Percentiles rank a stretch among this genome's conserved stretches.
Conservation (phyloP, 192 early-diverging fungal genomes). For the Umbelopsis isabellina region DNA sequence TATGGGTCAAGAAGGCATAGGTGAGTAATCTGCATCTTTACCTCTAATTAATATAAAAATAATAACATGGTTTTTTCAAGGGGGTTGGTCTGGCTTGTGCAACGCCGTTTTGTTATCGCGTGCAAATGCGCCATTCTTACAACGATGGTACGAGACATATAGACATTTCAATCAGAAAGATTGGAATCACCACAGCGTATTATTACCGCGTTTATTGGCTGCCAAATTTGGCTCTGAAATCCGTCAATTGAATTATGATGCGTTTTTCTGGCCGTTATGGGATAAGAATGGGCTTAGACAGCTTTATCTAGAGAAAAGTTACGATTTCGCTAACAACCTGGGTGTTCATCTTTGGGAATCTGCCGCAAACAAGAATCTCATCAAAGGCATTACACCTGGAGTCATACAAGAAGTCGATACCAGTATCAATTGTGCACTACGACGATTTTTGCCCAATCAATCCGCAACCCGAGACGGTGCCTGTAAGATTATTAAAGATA, state of each 20-base stretch:
- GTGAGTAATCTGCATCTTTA: slow-evolving; percentile 22
- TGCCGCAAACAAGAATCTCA: slow-evolving; percentile 40
- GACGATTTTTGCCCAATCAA: slow-evolving; percentile 37
- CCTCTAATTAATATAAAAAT: background rate
- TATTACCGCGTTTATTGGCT: slow-evolving; percentile 43
- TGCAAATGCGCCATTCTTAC: slow-evolving; percentile 47
- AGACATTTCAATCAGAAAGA: slow-evolving; percentile 40
- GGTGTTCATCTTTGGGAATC: slow-evolving; percentile 45
- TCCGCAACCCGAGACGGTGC: slow-evolving; percentile 5
- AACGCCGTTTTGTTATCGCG: slow-evolving; percentile 52
- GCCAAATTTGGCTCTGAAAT: slow-evolving; percentile 31
- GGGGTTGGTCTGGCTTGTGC: slow-evolving; percentile 45
- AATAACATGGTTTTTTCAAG: background rate
- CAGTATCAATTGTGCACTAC: slow-evolving; percentile 41
- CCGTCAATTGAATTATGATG: slow-evolving; percentile 29
- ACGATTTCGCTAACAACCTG: slow-evolving; percentile 37
- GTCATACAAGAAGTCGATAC: slow-evolving; percentile 39
- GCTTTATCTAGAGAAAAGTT: slow-evolving; percentile 44
- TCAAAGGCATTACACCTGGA: slow-evolving; percentile 30
- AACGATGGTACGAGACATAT: slow-evolving; percentile 53
- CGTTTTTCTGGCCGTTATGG: slow-evolving; percentile 53
- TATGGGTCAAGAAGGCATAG: slow-evolving; percentile 52
- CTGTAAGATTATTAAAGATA: slow-evolving; percentile 25
- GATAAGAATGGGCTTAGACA: slow-evolving; percentile 38
- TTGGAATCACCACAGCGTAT: slow-evolving; percentile 51